These are phyloP conservation scores for Alternaria gaisen DNA, from an alignment of 2,329 filamentous ascomycete species.

Conservation along the genomic window DNA sequence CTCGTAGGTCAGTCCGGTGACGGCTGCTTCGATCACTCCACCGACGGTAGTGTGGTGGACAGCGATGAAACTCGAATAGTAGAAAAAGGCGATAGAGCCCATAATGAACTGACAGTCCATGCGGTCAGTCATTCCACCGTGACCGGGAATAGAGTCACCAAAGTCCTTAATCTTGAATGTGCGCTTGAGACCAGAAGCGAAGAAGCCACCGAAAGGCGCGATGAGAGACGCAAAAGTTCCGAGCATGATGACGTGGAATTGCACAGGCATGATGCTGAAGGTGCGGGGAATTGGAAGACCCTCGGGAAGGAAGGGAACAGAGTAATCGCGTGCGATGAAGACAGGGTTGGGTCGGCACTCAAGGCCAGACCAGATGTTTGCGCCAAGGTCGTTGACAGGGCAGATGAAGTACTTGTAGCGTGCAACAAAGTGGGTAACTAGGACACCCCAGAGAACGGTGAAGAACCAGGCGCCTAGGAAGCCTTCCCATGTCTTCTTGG, in stretches of 20 bases:
- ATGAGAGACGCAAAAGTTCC: conserved; percentile 96
- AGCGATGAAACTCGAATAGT: conserved; percentile 97
- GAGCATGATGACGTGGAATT: conserved; percentile 89
- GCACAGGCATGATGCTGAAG: conserved; percentile 84
- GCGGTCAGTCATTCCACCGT: conserved; percentile 96
- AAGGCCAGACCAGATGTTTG: conserved; percentile 90
- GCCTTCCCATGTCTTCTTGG: conserved; percentile 98
- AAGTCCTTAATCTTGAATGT: conserved; percentile 99
- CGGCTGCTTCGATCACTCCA: conserved; percentile 86
- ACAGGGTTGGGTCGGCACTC: conserved; percentile 91
- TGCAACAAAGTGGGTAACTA: conserved; percentile 84
- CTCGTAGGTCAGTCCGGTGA: conserved; percentile 84
- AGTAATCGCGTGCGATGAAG: conserved; percentile 80
- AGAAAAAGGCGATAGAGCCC: conserved; percentile 98
- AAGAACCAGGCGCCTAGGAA: conserved; percentile 97
- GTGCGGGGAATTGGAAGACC: conserved; percentile 69
- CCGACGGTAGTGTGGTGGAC: conserved; percentile 86
- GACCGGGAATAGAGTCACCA: conserved; percentile 95
- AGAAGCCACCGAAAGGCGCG: conserved; percentile 97
- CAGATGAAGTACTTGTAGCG: conserved; percentile 98
- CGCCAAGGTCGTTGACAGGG: conserved; percentile 93
- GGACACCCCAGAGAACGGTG: conserved; percentile 85
- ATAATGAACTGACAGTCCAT: conserved; percentile 99
- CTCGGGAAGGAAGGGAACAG: conserved; percentile 63
- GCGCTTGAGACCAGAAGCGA: conserved; percentile 95